Conservation (phyloP, 106 monocot species). For the Alisma plantagoaquatica region DNA sequence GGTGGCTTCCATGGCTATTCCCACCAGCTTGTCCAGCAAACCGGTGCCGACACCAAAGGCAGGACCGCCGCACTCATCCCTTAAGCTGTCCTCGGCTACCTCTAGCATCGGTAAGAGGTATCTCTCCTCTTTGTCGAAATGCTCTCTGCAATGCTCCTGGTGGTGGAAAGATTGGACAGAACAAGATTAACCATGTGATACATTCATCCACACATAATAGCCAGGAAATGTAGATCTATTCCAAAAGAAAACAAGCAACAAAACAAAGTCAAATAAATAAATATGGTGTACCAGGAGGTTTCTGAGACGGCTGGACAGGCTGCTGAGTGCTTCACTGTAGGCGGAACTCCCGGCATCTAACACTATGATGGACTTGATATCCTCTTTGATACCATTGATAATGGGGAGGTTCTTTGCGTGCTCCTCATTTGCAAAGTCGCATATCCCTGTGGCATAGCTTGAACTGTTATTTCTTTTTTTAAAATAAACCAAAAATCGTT, state of each 20-base stretch:
- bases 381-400: conserved; percentile 89
- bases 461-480: too few species aligned
- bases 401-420: conserved; percentile 75
- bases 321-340: conserved; percentile 44
- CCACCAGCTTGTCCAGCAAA: conserved; percentile 29
- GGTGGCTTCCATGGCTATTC: conserved; percentile 35
- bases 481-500: too few species aligned
- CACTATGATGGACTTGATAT: conserved; percentile 52
- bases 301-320: conserved; percentile 51
- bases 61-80: conserved; percentile 22
- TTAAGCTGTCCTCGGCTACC: conserved; percentile 10
- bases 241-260: not conserved
- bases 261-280: too few species aligned
- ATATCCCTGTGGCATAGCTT: too few species aligned
- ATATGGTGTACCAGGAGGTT: conserved; percentile 29
- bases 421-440: conserved; percentile 37
- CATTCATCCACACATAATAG: conserved; percentile 11
- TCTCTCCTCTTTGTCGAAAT: conserved; percentile 71
- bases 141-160: conserved; percentile 61
- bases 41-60: too few species aligned
- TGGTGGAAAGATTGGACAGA: too few species aligned
- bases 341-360: conserved; percentile 27
- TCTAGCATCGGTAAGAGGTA: conserved; percentile 60
- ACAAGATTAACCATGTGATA: too few species aligned
- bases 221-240: not conserved